Conservation (phyloP, 2,329 filamentous ascomycete species). For the Fusarium mundagurra region DNA sequence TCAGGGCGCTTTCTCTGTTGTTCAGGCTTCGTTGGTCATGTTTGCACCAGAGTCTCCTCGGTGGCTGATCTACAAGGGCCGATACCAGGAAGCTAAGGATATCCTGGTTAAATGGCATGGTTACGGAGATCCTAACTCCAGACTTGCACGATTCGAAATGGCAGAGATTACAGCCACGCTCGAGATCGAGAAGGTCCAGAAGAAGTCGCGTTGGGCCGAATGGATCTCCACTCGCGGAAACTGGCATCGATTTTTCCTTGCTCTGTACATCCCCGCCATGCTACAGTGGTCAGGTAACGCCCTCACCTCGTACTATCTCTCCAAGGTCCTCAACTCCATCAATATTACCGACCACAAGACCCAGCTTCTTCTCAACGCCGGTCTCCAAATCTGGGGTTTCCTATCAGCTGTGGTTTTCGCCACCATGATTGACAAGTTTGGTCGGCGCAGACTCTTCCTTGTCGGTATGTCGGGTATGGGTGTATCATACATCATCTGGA, state of each 20-base stretch:
- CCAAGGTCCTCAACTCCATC: conserved; percentile 52
- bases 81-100: conserved; percentile 33
- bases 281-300: conserved; percentile 45
- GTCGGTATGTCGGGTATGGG: conserved; percentile 50
- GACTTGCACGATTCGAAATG: conserved; percentile 35
- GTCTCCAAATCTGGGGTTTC: conserved; percentile 50
- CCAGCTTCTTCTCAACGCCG: conserved; percentile 46
- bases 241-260: conserved; percentile 46
- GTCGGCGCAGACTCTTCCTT: conserved; percentile 54
- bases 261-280: conserved; percentile 44
- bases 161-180: conserved; percentile 35
- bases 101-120: conserved; percentile 39
- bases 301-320: conserved; percentile 51
- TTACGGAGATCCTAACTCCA: conserved; percentile 25
- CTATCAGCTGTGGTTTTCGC: conserved; percentile 47
- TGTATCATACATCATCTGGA: conserved; percentile 51
- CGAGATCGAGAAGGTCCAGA: conserved; percentile 40
- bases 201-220: conserved; percentile 33
- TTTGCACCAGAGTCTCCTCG: conserved; percentile 35
- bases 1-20: conserved; percentile 49
- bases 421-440: conserved; percentile 52
- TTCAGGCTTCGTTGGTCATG: conserved; percentile 13
- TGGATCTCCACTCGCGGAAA: conserved; percentile 42
- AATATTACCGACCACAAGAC: conserved; percentile 48
- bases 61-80: conserved; percentile 42